Percentiles rank a stretch among this genome's conserved stretches.
phyloP scores from a whole-genome alignment of 2,329 filamentous ascomycete species.

The Coniochaeta sp. region DNA sequence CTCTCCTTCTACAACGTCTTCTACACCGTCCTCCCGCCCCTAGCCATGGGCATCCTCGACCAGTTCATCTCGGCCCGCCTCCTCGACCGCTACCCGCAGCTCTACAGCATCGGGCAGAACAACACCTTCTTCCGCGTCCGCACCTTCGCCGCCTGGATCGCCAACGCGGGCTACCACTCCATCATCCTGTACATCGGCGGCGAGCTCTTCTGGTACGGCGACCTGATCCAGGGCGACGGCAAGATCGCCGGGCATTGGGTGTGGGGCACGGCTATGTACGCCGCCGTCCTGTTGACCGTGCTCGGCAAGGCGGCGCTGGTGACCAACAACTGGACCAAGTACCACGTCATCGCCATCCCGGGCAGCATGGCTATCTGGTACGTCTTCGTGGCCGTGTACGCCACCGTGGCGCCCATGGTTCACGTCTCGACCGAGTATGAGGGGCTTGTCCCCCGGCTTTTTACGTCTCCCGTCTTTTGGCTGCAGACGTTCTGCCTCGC shows the following conservation, averaged over 20 bases:
- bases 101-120: conserved; percentile 88
- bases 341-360: conserved; percentile 90
- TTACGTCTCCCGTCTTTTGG: conserved; percentile 82
- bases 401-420: conserved; percentile 74
- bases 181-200: conserved; percentile 84
- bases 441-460: conserved; percentile 75
- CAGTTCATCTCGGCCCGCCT: conserved; percentile 94
- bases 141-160: conserved; percentile 88
- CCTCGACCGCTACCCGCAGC: conserved; percentile 89
- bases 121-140: conserved; percentile 91
- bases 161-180: conserved; percentile 93
- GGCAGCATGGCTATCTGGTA: conserved; percentile 91
- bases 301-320: conserved; percentile 91
- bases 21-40: conserved; percentile 91
- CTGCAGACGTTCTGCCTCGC: conserved; percentile 78
- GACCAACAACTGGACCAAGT: conserved; percentile 98
- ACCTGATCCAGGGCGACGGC: conserved; percentile 73
- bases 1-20: conserved; percentile 99
- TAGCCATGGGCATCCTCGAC: conserved; percentile 93
- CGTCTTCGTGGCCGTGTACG: conserved; percentile 82
- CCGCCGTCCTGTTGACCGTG: conserved; percentile 85
- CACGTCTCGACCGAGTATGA: conserved; percentile 77
- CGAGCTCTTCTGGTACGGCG: conserved; percentile 73
- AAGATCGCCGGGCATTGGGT: conserved; percentile 90
- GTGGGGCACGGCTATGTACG: conserved; percentile 91